phyloP scores from a whole-genome alignment of 257 asterid species.

The Nicotiana obtusifolia region DNA sequence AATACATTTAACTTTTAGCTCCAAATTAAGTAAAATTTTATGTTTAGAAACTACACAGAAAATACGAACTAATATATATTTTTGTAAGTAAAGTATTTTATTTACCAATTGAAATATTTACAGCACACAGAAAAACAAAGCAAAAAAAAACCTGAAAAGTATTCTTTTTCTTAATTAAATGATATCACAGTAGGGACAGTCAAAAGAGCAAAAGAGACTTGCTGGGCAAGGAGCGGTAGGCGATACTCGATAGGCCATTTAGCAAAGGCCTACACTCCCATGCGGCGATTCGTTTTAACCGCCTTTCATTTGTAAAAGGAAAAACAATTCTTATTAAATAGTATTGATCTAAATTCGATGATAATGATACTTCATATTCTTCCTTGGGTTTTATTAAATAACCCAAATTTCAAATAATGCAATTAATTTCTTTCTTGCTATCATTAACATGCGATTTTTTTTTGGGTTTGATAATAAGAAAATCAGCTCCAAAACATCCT shows the following conservation, averaged over 20 bases:
- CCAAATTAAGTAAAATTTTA: too few relatives aligned
- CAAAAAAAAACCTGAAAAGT: background rate
- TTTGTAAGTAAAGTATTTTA: too few relatives aligned
- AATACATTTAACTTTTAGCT: too few relatives aligned
- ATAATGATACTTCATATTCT: background rate
- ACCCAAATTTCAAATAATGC: background rate
- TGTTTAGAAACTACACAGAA: too few relatives aligned
- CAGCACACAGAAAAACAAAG: too few relatives aligned
- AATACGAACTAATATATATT: too few relatives aligned
- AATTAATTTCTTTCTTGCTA: background rate
- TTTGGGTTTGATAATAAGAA: background rate
- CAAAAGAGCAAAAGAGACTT: background rate
- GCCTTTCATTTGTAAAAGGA: background rate
- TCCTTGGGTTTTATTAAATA: background rate
- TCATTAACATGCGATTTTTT: background rate
- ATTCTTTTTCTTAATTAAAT: background rate
- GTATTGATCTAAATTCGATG: background rate
- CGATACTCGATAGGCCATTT: background rate
- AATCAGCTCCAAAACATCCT: background rate
- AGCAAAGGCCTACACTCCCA: background rate
- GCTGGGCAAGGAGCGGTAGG: background rate
- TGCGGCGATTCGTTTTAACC: background rate
- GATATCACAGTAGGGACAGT: background rate
- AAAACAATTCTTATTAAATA: background rate
- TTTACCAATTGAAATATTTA: too few relatives aligned